Conservation (phyloP, 1,139 yeast genomes). For the Debaryomycetaceae sp. region DNA sequence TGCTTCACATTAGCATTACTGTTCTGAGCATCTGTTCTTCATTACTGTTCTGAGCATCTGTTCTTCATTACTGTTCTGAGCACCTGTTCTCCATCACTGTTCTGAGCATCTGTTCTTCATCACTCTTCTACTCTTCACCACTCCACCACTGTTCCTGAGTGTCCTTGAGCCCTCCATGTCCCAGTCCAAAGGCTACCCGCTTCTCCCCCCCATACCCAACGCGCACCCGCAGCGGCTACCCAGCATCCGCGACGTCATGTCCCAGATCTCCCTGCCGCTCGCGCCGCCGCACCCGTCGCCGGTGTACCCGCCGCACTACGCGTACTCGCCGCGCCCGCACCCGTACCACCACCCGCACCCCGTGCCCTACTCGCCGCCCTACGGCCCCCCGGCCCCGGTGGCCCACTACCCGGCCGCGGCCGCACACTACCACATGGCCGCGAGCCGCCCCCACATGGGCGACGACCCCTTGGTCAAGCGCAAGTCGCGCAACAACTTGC, state of each 20-base stretch:
- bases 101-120: no score
- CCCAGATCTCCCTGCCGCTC: not conserved
- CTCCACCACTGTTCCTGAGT: not conserved
- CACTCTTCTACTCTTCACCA: no score
- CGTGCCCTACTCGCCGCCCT: not conserved
- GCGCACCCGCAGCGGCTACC: not conserved
- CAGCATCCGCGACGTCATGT: not conserved
- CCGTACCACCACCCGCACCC: not conserved
- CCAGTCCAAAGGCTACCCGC: not conserved
- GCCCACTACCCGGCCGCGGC: constrained; percentile 1
- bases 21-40: no score
- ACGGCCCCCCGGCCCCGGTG: constrained; percentile 1
- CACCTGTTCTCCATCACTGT: no score
- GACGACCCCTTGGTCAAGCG: constrained; percentile 5
- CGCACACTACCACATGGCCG: constrained; percentile 2
- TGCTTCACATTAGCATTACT: no score
- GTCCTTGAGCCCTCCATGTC: not conserved
- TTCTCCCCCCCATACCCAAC: not conserved
- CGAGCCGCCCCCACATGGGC: constrained; percentile 5
- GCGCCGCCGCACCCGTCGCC: not conserved
- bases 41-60: no score
- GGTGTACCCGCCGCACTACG: not conserved
- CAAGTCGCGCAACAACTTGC: constrained; percentile 68
- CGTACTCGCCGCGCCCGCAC: not conserved
- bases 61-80: no score